phyloP scores from a whole-genome alignment of 768 basidiomycete genomes.

The Lactarius sp. region DNA sequence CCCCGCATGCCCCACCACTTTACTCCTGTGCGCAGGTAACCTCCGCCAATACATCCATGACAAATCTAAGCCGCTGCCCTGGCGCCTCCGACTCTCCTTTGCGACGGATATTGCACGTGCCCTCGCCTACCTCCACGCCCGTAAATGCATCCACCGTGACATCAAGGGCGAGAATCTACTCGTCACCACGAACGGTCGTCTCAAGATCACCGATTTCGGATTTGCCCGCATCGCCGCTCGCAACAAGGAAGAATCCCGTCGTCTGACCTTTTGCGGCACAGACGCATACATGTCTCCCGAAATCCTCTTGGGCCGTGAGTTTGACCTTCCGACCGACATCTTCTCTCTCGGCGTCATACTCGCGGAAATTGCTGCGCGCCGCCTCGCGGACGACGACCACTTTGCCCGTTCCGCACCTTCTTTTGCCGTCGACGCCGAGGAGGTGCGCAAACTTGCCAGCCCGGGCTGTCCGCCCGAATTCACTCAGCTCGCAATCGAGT shows the following conservation, averaged over 20 bases:
- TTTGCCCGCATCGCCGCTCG: slow-evolving; percentile 92
- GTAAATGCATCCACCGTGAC: slow-evolving; percentile 85
- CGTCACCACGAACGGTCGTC: slow-evolving; percentile 87
- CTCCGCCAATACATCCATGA: slow-evolving; percentile 88
- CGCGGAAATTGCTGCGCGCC: slow-evolving; percentile 82
- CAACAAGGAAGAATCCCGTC: slow-evolving; percentile 83
- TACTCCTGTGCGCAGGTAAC: slow-evolving; percentile 43
- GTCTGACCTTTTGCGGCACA: slow-evolving; percentile 84
- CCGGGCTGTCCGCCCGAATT: slow-evolving; percentile 77
- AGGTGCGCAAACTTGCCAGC: slow-evolving; percentile 63
- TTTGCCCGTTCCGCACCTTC: slow-evolving; percentile 75
- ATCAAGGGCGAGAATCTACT: slow-evolving; percentile 97
- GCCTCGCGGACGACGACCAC: slow-evolving; percentile 75
- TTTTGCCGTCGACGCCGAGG: slow-evolving; percentile 72
- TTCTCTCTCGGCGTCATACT: slow-evolving; percentile 93
- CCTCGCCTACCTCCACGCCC: slow-evolving; percentile 94
- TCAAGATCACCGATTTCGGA: slow-evolving; percentile 99
- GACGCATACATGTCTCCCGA: slow-evolving; percentile 98
- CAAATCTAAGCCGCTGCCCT: slow-evolving; percentile 78
- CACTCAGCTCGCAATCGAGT: slow-evolving; percentile 72
- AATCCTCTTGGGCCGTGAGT: slow-evolving; percentile 86
- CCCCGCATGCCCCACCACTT: neutral
- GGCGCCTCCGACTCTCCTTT: slow-evolving; percentile 91
- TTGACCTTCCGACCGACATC: slow-evolving; percentile 90
- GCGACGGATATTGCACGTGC: slow-evolving; percentile 92